Conservation (phyloP, 2,329 filamentous ascomycete species). For the Sporothrix schenckii region DNA sequence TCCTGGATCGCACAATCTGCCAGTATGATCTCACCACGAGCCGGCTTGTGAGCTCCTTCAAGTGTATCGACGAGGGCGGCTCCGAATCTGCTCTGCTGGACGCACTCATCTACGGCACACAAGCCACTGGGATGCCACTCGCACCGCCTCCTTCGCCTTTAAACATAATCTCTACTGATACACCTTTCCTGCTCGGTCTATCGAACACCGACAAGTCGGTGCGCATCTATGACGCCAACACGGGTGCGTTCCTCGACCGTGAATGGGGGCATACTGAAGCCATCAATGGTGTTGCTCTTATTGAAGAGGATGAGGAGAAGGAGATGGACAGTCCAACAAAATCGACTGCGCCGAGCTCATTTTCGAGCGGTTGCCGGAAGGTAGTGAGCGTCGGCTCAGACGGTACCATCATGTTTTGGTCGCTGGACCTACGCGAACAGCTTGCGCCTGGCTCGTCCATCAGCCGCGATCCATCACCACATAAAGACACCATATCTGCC, state of each 20-base stretch:
- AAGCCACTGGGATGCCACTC: constrained; percentile 39
- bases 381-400: constrained; percentile 77
- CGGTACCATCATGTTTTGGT: constrained; percentile 82
- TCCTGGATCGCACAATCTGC: constrained; percentile 63
- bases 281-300: constrained; percentile 78
- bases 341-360: background rate
- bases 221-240: constrained; percentile 79
- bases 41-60: constrained; percentile 72
- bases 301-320: constrained; percentile 60
- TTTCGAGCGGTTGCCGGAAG: constrained; percentile 49
- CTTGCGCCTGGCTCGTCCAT: constrained; percentile 40
- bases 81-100: constrained; percentile 82
- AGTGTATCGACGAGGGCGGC: constrained; percentile 77
- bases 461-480: constrained; percentile 50
- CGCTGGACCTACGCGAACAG: constrained; percentile 55
- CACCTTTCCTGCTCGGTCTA: constrained; percentile 76
- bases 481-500: constrained; percentile 48
- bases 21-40: constrained; percentile 68
- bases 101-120: constrained; percentile 68
- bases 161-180: constrained; percentile 43
- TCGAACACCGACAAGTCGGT: constrained; percentile 97
- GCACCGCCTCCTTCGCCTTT: constrained; percentile 3
- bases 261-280: constrained; percentile 97
- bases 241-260: constrained; percentile 75
- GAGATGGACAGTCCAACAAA: constrained; percentile 34